These are phyloP conservation scores for Chlamydomonas reinhardtii DNA, from an alignment of 163 green algal species.

Conservation along the genomic window DNA sequence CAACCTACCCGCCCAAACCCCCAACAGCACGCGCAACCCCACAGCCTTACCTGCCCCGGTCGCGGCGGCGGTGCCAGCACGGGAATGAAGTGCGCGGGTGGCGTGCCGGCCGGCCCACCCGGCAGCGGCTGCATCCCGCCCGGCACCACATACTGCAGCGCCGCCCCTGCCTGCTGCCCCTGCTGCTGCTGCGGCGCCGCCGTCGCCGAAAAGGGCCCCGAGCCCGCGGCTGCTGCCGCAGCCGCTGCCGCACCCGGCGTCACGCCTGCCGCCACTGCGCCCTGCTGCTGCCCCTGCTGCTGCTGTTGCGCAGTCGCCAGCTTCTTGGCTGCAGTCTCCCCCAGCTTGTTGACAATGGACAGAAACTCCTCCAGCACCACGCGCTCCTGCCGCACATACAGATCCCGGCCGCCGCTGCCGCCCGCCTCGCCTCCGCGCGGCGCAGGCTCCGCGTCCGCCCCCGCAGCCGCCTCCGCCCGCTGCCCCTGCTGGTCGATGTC, in stretches of 20 bases:
- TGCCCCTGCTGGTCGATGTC: background rate
- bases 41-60: no score
- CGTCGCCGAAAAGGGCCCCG: background rate
- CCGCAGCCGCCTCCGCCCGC: no score
- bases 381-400: slow-evolving; percentile 76
- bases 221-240: background rate
- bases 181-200: background rate
- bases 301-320: background rate
- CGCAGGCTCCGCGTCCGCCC: background rate
- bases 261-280: background rate
- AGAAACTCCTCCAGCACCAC: slow-evolving; percentile 81
- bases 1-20: no score
- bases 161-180: no score
- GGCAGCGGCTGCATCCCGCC: background rate
- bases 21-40: no score
- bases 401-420: background rate
- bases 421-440: background rate
- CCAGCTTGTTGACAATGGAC: slow-evolving; percentile 69
- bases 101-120: no score
- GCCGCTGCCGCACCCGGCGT: background rate
- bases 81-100: no score
- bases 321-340: slow-evolving; percentile 44
- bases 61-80: no score
- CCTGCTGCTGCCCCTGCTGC: background rate
- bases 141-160: background rate